Evolutionary conservation across 768 basidiomycete species (phyloP).

Genomic region (Dioszegia crocea): DNA sequence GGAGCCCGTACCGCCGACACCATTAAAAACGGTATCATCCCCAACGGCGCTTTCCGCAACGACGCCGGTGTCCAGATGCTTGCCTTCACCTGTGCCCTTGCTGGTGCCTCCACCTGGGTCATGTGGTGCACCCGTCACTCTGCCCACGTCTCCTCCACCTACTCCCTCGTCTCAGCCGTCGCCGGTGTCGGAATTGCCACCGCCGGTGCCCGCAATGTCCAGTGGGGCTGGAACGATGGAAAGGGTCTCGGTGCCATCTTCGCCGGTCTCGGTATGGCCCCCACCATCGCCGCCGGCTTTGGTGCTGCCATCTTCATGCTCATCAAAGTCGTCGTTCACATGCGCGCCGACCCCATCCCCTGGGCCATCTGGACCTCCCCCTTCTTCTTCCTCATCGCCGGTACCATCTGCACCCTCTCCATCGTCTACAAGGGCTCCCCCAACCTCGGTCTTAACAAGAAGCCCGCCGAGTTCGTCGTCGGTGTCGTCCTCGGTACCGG

Average conservation of each 20-base stretch:
- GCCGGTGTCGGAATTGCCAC: conserved; percentile 53
- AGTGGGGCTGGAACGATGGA: conserved; percentile 54
- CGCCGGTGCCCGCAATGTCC: conserved; percentile 49
- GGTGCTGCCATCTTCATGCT: conserved; percentile 47
- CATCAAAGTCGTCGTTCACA: conserved; percentile 49
- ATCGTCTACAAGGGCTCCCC: conserved; percentile 53
- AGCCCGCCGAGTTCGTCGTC: conserved; percentile 40
- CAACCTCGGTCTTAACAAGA: conserved; percentile 47
- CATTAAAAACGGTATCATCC: conserved; percentile 54
- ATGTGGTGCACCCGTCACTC: conserved; percentile 50
- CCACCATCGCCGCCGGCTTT: conserved; percentile 49
- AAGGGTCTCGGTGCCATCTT: conserved; percentile 52
- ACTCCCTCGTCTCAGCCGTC: conserved; percentile 53
- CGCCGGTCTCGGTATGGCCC: conserved; percentile 49
- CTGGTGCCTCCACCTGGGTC: conserved; percentile 46
- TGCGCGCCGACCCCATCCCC: conserved; percentile 46
- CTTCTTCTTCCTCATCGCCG: conserved; percentile 45
- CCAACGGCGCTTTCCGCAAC: conserved; percentile 46
- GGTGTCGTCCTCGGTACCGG: conserved; percentile 51
- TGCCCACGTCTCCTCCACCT: conserved; percentile 54
- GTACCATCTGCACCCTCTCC: conserved; percentile 51
- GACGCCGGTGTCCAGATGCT: conserved; percentile 52
- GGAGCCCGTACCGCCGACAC: conserved; percentile 51
- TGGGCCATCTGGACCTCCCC: conserved; percentile 46
- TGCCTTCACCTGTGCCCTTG: conserved; percentile 52